Evolutionary conservation across 2,329 filamentous ascomycete species (phyloP), one percentile per base, ranked within the genome.

Genomic region (Xylariaceae sp.): DNA sequence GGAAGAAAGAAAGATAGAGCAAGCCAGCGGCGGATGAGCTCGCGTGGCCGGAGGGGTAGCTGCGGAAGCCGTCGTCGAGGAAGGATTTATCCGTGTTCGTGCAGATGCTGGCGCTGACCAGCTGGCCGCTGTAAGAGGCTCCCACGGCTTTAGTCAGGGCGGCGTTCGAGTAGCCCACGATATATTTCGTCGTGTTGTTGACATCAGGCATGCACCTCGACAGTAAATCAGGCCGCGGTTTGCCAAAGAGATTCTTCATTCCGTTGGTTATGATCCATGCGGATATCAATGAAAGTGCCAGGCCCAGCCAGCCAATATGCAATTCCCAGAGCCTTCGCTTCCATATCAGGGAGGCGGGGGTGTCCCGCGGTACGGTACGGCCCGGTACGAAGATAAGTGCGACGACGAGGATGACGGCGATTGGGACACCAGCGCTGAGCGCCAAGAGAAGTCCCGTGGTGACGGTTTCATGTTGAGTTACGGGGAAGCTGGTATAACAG

Each of bases 291-390:
- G 88, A 83, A 16, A 96, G 76, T 0, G 78, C 88, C 2, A 96
- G 78, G 0, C 92, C 92, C 64, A 96, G 83, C 83, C 87, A 89
- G 54, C 89, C 91, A 2, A 84, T 84, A 67, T 96, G 90, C 69
- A 89, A 84, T 70, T 96, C 92, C 91, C 92, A 96, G 1, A 96
- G 70, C 72, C 94, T 96, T 60, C 89, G 81, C 67, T 81, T 83
- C 85, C 89, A 91, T 42, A 92, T 76, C 50, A 89, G 72, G 3
- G 78, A 70, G 59, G 78, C 79, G 1, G 88, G 83, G 0, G 86
- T 85, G 18, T 79, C 77, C 40, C 76, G 76, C 15, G 81, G 79
- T 0, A 86, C 84, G 1, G 84, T 85, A 5, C 81, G 79, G 3
- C 88, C 89, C 1, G 90, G 90, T 0, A 94, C 83, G 61, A 92